Evolutionary conservation across 164 flowering plant species (phyloP).

Genomic region (Pachysandra terminalis): DNA sequence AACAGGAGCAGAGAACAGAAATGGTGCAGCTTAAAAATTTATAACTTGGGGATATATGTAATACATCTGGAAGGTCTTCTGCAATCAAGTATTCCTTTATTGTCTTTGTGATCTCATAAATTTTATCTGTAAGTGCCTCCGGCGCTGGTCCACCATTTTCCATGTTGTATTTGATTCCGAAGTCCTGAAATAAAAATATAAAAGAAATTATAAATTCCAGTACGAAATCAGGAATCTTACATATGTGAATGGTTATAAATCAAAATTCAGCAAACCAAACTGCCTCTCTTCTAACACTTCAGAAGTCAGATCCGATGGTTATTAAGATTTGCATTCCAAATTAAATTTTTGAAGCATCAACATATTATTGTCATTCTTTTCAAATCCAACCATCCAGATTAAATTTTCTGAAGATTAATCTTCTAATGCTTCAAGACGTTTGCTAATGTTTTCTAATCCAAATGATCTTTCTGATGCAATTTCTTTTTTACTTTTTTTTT

Average conservation of each 20-base stretch:
- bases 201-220: background rate
- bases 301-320: background rate
- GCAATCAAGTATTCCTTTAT: constrained; percentile 85
- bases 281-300: background rate
- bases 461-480: too few relatives aligned
- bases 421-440: too few relatives aligned
- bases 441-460: background rate
- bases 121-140: constrained; percentile 89
- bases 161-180: constrained; percentile 98
- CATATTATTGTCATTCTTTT: too few relatives aligned
- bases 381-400: background rate
- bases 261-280: background rate
- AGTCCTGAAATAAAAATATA: constrained; percentile 53
- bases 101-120: constrained; percentile 78
- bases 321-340: background rate
- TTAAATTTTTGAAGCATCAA: background rate
- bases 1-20: background rate
- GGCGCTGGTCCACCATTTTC: constrained; percentile 99
- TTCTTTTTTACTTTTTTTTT: too few relatives aligned
- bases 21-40: background rate
- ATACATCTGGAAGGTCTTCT: constrained; percentile 83
- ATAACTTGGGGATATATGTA: constrained; percentile 6
- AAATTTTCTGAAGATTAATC: too few relatives aligned
- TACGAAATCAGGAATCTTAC: background rate
- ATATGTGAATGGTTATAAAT: too few relatives aligned